A percentile compares a stretch with the other conserved stretches of the same genome.
These are phyloP conservation scores for Mucor sp. DNA, from an alignment of 371 early-diverging fungal species.

Conservation along the genomic window DNA sequence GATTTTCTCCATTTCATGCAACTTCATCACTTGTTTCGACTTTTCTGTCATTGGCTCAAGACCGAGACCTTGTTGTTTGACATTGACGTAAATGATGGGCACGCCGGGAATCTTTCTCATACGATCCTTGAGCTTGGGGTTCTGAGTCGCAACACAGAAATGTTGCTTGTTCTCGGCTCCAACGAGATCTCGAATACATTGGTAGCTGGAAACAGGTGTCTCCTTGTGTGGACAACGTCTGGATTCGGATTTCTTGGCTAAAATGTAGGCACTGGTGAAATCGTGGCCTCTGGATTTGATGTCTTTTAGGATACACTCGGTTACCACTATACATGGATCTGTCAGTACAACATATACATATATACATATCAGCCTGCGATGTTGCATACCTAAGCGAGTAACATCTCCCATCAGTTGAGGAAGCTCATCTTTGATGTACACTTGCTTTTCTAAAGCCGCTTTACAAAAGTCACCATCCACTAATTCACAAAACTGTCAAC, in stretches of 20 bases:
- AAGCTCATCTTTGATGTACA: slow-evolving; percentile 59
- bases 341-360: neutral
- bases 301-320: slow-evolving; percentile 77
- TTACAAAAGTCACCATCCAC: slow-evolving; percentile 79
- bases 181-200: slow-evolving; percentile 78
- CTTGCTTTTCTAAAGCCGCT: slow-evolving; percentile 57
- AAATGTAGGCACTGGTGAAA: slow-evolving; percentile 55
- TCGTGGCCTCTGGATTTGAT: slow-evolving; percentile 69
- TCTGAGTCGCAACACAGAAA: slow-evolving; percentile 85
- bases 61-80: slow-evolving; percentile 44
- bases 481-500: slow-evolving; percentile 21
- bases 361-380: neutral
- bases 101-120: slow-evolving; percentile 80
- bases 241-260: slow-evolving; percentile 71
- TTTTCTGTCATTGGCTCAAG: slow-evolving; percentile 75
- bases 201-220: slow-evolving; percentile 57
- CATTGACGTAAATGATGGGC: slow-evolving; percentile 83
- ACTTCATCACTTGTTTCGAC: slow-evolving; percentile 8
- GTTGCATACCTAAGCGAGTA: slow-evolving; percentile 25
- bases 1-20: slow-evolving; percentile 44
- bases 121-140: slow-evolving; percentile 61
- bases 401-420: slow-evolving; percentile 58
- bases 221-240: slow-evolving; percentile 77
- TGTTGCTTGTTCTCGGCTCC: slow-evolving; percentile 72
- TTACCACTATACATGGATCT: slow-evolving; percentile 65